Base-by-base conservation (phyloP, 495 filamentous ascomycete species). In the Diplogelasinospora grovesii region DNA sequence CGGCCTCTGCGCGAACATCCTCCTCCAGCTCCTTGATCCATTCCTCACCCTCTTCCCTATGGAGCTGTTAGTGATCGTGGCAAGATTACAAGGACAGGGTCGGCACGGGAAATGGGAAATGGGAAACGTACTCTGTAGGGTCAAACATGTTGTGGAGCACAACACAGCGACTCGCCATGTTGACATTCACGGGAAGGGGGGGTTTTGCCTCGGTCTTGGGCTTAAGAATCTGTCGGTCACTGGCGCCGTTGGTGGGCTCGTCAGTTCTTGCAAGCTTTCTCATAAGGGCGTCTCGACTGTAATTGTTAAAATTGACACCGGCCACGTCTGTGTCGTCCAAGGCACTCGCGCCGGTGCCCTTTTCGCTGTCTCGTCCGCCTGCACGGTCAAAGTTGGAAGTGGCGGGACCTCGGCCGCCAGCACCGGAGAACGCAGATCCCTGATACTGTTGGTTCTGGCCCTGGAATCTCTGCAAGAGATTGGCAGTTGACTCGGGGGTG, bases 231-330 rank as follows among this genome's bases (percentile, higher is more conserved):
- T 82, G 76, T 58, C 82, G 75, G 56, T 84, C 79, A 48, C 78
- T 77, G 45, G 66, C 69, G 43, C 68, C 74, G 49, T 74, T 78
- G 45, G 75, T 66, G 26, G 85, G 76, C 57, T 95, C 89, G 75
- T 96, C 90, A 68, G 86, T 94, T 74, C 92, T 78, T 43, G 90
- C 92, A 61, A 97, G 85, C 68, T 95, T 95, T 63, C 86, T 79
- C 93, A 96, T 97, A 63, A 97, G 80, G 52, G 88, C 83, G 69
- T 96, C 89, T 65, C 93, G 84, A 74, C 84, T 90, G 69, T 93
- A 95, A 60, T 96, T 97, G 76, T 87, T 95, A 82, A 96, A 96
- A 65, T 96, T 97, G 60, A 97, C 89, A 58, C 93, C 93, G 22
- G 85, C 86, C 61, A 99, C 89, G 65, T 99, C 93, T 43, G 89